A percentile compares a stretch with the other conserved stretches of the same genome.
Evolutionary conservation across 331 rosid genomes (phyloP).

Genomic region (Quercus phellos): DNA sequence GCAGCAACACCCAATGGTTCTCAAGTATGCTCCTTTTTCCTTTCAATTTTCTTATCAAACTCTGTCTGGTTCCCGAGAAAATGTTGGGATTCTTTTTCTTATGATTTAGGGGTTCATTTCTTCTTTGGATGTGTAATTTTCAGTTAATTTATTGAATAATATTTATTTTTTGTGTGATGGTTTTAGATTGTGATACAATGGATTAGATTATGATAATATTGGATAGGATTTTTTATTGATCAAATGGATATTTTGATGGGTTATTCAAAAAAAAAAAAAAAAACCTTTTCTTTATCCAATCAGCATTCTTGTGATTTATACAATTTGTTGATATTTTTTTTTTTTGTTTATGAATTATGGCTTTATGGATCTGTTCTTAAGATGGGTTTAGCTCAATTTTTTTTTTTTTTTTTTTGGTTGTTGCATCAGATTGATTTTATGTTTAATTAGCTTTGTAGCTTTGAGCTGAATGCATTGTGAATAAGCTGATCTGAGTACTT

Average conservation of each 20-base stretch:
- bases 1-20: constrained; percentile 25
- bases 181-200: neutral
- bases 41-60: neutral
- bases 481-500: neutral
- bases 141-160: neutral
- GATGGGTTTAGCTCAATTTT: neutral
- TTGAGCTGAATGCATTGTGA: neutral
- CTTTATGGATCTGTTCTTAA: neutral
- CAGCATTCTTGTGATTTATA: neutral
- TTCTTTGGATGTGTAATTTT: neutral
- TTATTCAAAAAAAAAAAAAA: neutral
- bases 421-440: neutral
- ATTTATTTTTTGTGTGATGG: neutral
- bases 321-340: neutral
- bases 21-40: constrained; percentile 11
- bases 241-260: neutral
- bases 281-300: neutral
- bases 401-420: neutral
- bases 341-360: neutral
- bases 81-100: neutral
- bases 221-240: neutral
- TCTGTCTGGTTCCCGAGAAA: neutral
- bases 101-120: neutral
- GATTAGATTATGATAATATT: neutral
- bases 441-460: neutral